phyloP scores from a whole-genome alignment of 306 rosid genomes.

The Vigna angularis region DNA sequence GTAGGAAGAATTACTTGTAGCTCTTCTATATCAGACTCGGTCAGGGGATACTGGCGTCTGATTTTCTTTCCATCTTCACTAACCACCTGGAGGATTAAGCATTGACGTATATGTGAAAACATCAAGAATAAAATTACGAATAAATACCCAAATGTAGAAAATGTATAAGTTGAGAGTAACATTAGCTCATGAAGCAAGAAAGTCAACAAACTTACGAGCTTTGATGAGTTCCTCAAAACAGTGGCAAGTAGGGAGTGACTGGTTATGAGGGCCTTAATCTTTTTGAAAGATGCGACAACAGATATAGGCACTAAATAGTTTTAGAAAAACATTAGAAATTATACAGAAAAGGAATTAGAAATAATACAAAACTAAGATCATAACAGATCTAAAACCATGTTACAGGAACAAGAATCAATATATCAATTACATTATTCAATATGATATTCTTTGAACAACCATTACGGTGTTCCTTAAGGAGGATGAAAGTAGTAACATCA shows the following conservation, averaged over 20 bases:
- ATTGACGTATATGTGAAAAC: conserved; percentile 37
- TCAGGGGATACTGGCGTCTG: conserved; percentile 73
- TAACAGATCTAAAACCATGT: conserved; percentile 33
- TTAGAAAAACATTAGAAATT: conserved; percentile 45
- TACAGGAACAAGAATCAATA: conserved; percentile 31
- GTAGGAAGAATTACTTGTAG: conserved; percentile 71
- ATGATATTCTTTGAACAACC: conserved; percentile 16
- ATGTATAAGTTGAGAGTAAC: neutral
- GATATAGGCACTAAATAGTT: conserved; percentile 80
- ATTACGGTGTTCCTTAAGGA: conserved; percentile 28
- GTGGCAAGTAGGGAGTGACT: conserved; percentile 88
- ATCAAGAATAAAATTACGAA: conserved; percentile 27
- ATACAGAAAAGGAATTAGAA: conserved; percentile 43
- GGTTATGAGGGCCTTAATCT: conserved; percentile 84
- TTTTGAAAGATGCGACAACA: conserved; percentile 97
- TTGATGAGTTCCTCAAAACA: conserved; percentile 82
- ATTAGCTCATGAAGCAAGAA: conserved; percentile 29
- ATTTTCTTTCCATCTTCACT: conserved; percentile 96
- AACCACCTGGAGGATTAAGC: conserved; percentile 68
- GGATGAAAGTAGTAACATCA: conserved; percentile 11
- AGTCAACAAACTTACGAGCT: conserved; percentile 71
- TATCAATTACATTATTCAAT: conserved; percentile 28
- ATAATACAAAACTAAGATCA: conserved; percentile 29
- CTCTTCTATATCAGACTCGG: conserved; percentile 87
- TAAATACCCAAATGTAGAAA: neutral